Conservation (phyloP, 2,329 filamentous ascomycete species). For the Trichocomaceae sp. region DNA sequence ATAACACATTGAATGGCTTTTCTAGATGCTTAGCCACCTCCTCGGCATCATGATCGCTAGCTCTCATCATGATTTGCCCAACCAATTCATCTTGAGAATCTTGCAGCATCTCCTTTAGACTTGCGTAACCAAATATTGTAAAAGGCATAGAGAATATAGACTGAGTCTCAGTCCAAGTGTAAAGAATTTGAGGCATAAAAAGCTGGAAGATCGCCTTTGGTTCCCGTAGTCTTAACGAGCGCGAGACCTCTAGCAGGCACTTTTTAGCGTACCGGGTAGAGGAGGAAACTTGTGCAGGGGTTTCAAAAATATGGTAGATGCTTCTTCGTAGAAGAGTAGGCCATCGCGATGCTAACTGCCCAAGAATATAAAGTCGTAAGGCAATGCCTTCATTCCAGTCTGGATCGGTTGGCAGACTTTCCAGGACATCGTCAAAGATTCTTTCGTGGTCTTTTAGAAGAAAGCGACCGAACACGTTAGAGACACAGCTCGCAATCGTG, state of each 20-base stretch:
- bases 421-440: slow-evolving; percentile 77
- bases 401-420: slow-evolving; percentile 65
- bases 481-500: slow-evolving; percentile 61
- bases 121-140: slow-evolving; percentile 72
- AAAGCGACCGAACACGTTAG: slow-evolving; percentile 71
- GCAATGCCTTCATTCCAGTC: slow-evolving; percentile 76
- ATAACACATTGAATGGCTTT: slow-evolving; percentile 49
- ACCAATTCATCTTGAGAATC: slow-evolving; percentile 71
- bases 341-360: slow-evolving; percentile 73
- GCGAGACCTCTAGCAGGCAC: slow-evolving; percentile 63
- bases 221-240: slow-evolving; percentile 56
- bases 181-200: slow-evolving; percentile 83
- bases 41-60: slow-evolving; percentile 57
- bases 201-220: slow-evolving; percentile 69
- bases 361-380: slow-evolving; percentile 68
- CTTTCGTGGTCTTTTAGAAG: slow-evolving; percentile 76
- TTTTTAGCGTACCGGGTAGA: slow-evolving; percentile 64
- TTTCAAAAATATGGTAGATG: slow-evolving; percentile 92
- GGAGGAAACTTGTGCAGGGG: slow-evolving; percentile 62
- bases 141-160: slow-evolving; percentile 69
- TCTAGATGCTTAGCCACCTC: slow-evolving; percentile 56
- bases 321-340: slow-evolving; percentile 78
- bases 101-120: slow-evolving; percentile 60
- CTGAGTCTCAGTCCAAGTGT: slow-evolving; percentile 74
- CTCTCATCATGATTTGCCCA: slow-evolving; percentile 76